These are phyloP conservation scores for Aspergillus jensenii DNA, from an alignment of 2,329 filamentous ascomycete species.

Conservation along the genomic window DNA sequence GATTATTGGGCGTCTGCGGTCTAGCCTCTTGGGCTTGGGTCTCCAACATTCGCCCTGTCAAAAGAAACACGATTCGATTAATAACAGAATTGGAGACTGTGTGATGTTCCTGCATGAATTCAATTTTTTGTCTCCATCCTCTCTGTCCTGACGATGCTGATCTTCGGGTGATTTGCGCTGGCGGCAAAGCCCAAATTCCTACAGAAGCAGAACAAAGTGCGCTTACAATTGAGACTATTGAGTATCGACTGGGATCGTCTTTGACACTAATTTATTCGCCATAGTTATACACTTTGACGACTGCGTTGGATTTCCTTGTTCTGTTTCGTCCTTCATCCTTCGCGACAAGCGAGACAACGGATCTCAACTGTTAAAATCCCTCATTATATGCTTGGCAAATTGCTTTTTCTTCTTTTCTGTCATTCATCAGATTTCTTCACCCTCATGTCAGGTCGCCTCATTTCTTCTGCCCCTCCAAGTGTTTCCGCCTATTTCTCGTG, in stretches of 20 bases:
- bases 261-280: neutral
- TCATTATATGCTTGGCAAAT: neutral
- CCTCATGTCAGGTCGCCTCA: conserved; percentile 9
- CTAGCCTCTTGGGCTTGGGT: neutral
- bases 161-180: neutral
- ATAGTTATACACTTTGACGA: neutral
- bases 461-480: conserved; percentile 31
- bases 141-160: neutral
- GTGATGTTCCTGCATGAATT: conserved; percentile 1
- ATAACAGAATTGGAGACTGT: neutral
- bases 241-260: neutral
- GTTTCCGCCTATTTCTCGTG: conserved; percentile 28
- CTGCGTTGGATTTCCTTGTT: neutral
- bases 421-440: neutral
- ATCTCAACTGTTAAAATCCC: neutral
- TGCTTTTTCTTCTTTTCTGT: neutral
- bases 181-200: neutral
- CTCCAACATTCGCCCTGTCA: neutral
- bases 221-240: neutral
- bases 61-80: neutral
- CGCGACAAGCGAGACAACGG: neutral
- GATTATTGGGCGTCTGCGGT: conserved; percentile 1
- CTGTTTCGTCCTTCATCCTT: neutral
- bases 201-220: neutral
- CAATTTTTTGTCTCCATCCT: neutral